Conservation (phyloP, 1,139 yeast genomes). For the Pichia sp. region DNA sequence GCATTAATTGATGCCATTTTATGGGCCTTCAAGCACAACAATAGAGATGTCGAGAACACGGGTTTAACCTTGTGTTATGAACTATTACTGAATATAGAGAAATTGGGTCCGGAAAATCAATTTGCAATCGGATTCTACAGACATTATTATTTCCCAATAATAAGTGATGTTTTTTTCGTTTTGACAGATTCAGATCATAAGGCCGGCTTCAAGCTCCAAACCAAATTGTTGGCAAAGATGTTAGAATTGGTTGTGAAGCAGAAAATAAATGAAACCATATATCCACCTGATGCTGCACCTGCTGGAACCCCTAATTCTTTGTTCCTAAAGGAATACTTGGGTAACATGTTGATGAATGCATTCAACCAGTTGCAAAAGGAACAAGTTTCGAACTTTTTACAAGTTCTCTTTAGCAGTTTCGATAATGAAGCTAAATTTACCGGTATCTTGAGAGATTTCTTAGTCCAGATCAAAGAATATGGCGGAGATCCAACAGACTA, state of each 20-base stretch:
- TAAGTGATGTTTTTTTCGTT: constrained; percentile 88
- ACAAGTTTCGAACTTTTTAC: constrained; percentile 77
- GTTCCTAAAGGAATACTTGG: constrained; percentile 76
- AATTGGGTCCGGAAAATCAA: constrained; percentile 59
- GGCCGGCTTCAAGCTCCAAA: constrained; percentile 88
- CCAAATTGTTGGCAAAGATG: constrained; percentile 77
- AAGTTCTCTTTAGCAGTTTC: constrained; percentile 69
- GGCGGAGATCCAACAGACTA: constrained; percentile 96
- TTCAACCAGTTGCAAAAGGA: constrained; percentile 85
- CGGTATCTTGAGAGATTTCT: constrained; percentile 87
- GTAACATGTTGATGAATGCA: constrained; percentile 75
- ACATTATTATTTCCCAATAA: constrained; percentile 81
- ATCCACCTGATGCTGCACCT: constrained; percentile 66
- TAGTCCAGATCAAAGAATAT: constrained; percentile 90
- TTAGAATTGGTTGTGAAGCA: constrained; percentile 78
- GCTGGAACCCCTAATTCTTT: constrained; percentile 78
- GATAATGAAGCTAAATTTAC: constrained; percentile 73
- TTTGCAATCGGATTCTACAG: constrained; percentile 85
- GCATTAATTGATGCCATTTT: constrained; percentile 87
- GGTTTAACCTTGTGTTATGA: constrained; percentile 82
- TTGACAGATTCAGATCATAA: constrained; percentile 97
- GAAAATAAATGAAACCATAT: constrained; percentile 72
- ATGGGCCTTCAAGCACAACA: constrained; percentile 98
- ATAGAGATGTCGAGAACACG: constrained; percentile 89
- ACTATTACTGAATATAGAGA: constrained; percentile 76